Conservation (phyloP, 78 protist genomes). For the Dictyostelium firmibasis region DNA sequence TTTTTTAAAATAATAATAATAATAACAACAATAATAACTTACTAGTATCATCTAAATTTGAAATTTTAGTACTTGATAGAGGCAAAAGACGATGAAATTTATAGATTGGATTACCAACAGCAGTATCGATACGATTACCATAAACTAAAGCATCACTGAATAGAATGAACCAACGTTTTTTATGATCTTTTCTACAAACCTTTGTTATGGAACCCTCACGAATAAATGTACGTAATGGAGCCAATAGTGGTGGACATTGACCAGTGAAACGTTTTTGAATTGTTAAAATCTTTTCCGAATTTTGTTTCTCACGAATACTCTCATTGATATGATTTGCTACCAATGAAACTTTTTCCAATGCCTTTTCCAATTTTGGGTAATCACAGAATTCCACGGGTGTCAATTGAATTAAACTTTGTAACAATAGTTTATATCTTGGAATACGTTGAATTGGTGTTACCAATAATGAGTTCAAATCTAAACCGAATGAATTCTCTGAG, state of each 20-base stretch:
- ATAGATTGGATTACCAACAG: conserved; percentile 62
- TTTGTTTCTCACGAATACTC: conserved; percentile 73
- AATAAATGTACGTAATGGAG: conserved; percentile 71
- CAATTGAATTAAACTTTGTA: conserved; percentile 26
- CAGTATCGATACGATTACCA: conserved; percentile 51
- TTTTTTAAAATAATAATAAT: no score
- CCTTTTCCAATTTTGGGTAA: conserved; percentile 14
- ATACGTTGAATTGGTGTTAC: conserved; percentile 70
- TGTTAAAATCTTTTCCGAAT: conserved; percentile 53
- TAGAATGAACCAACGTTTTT: conserved; percentile 80
- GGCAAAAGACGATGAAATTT: conserved; percentile 56
- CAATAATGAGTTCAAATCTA: conserved; percentile 48
- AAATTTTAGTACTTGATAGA: conserved; percentile 18
- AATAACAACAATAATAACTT: neutral
- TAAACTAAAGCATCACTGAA: conserved; percentile 80
- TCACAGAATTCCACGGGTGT: conserved; percentile 52
- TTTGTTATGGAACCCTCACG: conserved; percentile 72
- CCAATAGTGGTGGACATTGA: conserved; percentile 53
- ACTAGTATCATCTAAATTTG: conserved; percentile 49
- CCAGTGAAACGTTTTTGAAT: conserved; percentile 82
- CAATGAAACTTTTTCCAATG: conserved; percentile 39
- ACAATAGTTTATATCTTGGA: conserved; percentile 53
- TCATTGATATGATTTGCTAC: conserved; percentile 71
- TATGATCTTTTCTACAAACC: conserved; percentile 77
- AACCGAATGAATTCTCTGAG: conserved; percentile 40